Evolutionary conservation across 768 basidiomycete genomes (phyloP), one percentile per base, ranked within the genome.

Genomic region (Paxillus rubicundulus): DNA sequence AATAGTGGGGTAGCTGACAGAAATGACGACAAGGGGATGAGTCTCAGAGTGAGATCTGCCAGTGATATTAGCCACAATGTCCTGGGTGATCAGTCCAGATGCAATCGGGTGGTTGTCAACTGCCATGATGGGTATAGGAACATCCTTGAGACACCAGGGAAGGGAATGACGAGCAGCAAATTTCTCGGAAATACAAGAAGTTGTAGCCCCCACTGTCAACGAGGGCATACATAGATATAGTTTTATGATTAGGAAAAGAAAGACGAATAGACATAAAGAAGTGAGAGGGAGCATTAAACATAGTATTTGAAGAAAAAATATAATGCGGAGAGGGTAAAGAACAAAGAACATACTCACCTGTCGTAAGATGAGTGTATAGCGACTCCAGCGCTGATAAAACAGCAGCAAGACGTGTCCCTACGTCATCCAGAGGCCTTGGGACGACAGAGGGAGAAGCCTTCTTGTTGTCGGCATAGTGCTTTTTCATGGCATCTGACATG

Each of bases 61-160:
- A 2, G 47, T 45, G 5, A 77, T 42, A 3, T 59, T 37, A 14
- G 69, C 52, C 6, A 74, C 52, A 27, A 74, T 59, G 47, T 74
- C 69, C 32, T 74, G 70, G 42, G 72, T 74, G 40, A 76, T 63
- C 12, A 73, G 58, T 5, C 76, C 76, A 44, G 70, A 74, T 18
- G 70, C 62, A 32, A 75, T 69, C 13, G 72, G 74, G 41, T 67
- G 60, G 53, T 74, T 59, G 50, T 76, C 72, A 27, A 75, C 66
- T 1, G 70, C 66, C 28, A 68, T 61, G 32, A 75, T 68, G 28
- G 74, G 70, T 47, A 70, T 50, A 13, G 72, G 70, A 14, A 55
- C 49, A 33, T 64, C 51, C 60, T 70, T 70, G 3, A 53, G 41
- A 53, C 60, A 53, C n/a, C 63, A 64, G 14, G 70, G 62, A 37